These are phyloP conservation scores for Trametopsis cervina DNA, from an alignment of 768 basidiomycete genomes.

Conservation along the genomic window DNA sequence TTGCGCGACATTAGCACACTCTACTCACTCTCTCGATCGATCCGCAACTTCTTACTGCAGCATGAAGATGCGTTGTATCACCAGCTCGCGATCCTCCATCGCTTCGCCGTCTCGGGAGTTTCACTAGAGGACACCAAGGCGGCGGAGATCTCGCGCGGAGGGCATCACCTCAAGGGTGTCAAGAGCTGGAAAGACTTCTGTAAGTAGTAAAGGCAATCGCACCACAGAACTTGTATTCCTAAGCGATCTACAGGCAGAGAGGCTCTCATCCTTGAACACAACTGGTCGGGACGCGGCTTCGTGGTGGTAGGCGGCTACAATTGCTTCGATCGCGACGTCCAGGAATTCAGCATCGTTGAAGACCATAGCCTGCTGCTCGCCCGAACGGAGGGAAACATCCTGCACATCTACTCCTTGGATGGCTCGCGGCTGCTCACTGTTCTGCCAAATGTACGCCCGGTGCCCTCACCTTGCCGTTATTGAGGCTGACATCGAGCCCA, in stretches of 20 bases:
- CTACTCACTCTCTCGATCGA: constrained; percentile 10
- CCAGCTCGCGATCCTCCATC: constrained; percentile 17
- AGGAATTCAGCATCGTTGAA: constrained; percentile 16
- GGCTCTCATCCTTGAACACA: constrained; percentile 12
- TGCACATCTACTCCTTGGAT: constrained; percentile 8
- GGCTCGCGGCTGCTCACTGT: constrained; percentile 14
- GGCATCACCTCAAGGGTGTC: constrained; percentile 9
- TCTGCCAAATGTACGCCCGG: constrained; percentile 1
- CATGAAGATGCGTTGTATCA: constrained; percentile 19
- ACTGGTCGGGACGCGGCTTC: constrained; percentile 18
- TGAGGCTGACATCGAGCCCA: background rate
- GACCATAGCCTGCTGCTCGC: constrained; percentile 5
- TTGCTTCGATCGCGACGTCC: constrained; percentile 6
- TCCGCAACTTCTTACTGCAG: constrained; percentile 10
- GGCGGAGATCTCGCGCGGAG: background rate
- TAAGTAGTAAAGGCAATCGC: background rate
- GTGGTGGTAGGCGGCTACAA: constrained; percentile 16
- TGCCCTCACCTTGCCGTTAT: no score
- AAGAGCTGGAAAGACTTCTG: constrained; percentile 20
- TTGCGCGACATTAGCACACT: constrained; percentile 14
- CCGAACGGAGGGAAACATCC: background rate
- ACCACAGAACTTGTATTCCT: background rate
- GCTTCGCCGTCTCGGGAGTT: constrained; percentile 11
- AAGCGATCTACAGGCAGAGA: constrained; percentile 8
- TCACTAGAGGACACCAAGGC: constrained; percentile 12